Percentiles rank a stretch among this genome's conserved stretches.
phyloP scores from a whole-genome alignment of 2,329 filamentous ascomycete genomes.

The Epichloe uncinata region DNA sequence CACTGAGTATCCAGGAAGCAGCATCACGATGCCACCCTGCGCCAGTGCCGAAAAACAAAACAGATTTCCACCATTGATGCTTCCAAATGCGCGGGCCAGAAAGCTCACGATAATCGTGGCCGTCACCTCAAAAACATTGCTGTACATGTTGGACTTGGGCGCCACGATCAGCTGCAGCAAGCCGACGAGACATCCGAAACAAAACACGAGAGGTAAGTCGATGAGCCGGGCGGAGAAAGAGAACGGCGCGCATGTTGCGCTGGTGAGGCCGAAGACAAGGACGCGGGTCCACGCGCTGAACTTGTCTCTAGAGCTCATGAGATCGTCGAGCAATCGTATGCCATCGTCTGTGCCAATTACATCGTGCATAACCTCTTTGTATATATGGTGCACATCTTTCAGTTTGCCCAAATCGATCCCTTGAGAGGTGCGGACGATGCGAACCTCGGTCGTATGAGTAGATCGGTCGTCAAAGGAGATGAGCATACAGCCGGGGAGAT shows the following conservation, averaged over 20 bases:
- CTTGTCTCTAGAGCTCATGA: slow-evolving; percentile 43
- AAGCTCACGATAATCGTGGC: slow-evolving; percentile 50
- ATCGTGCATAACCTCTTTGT: slow-evolving; percentile 53
- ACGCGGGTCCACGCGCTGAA: slow-evolving; percentile 41
- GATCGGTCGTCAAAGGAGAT: slow-evolving; percentile 68
- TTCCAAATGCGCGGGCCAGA: slow-evolving; percentile 48
- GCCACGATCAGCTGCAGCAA: slow-evolving; percentile 57
- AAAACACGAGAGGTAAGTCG: slow-evolving; percentile 59
- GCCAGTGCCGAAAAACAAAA: slow-evolving; percentile 56
- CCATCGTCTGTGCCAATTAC: slow-evolving; percentile 45
- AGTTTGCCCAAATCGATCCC: slow-evolving; percentile 49
- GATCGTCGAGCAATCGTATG: slow-evolving; percentile 34
- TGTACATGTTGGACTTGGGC: slow-evolving; percentile 54
- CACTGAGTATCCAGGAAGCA: slow-evolving; percentile 52
- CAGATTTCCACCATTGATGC: slow-evolving; percentile 33
- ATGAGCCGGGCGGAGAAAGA: slow-evolving; percentile 59
- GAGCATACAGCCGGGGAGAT: slow-evolving; percentile 85
- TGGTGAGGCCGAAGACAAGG: slow-evolving; percentile 58
- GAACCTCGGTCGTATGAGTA: slow-evolving; percentile 54
- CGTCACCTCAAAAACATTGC: slow-evolving; percentile 51
- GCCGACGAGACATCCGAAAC: slow-evolving; percentile 57
- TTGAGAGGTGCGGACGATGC: slow-evolving; percentile 45
- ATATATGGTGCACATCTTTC: slow-evolving; percentile 46
- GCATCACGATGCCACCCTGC: slow-evolving; percentile 51
- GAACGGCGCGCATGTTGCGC: slow-evolving; percentile 59